Evolutionary conservation across 2,329 filamentous ascomycete genomes (phyloP).

Genomic region (Dactylellina parvicollis): DNA sequence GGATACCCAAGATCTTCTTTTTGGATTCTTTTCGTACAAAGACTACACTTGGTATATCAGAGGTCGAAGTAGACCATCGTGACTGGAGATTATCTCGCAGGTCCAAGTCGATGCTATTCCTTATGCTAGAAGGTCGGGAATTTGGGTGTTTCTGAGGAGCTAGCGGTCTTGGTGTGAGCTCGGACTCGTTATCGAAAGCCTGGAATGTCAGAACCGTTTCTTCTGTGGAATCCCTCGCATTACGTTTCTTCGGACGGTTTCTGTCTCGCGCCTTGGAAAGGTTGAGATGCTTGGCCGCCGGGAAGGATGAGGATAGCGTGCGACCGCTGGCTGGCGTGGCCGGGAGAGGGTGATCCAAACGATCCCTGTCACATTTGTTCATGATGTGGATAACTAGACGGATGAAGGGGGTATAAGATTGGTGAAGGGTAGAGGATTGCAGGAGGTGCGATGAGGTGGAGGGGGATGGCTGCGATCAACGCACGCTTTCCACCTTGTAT

Average conservation of each 20-base stretch:
- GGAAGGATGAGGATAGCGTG: constrained; percentile 1
- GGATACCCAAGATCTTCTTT: constrained; percentile 34
- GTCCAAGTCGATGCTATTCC: constrained; percentile 16
- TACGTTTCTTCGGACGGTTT: constrained; percentile 29
- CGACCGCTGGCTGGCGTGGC: constrained; percentile 19
- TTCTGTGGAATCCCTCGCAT: neutral
- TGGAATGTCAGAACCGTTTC: neutral
- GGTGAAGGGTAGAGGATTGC: neutral
- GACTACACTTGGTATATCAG: constrained; percentile 28
- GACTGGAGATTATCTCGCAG: constrained; percentile 28
- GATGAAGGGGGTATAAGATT: neutral
- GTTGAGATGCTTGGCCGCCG: constrained; percentile 8
- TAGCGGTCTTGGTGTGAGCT: constrained; percentile 27
- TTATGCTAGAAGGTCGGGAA: neutral
- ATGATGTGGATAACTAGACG: neutral
- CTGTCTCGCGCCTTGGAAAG: constrained; percentile 12
- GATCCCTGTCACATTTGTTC: constrained; percentile 1
- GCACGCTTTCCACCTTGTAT: too few relatives aligned
- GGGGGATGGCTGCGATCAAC: neutral
- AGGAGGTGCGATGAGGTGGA: neutral
- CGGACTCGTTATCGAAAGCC: neutral
- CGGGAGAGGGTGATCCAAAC: constrained; percentile 14
- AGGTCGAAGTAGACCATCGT: constrained; percentile 42
- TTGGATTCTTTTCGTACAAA: constrained; percentile 28
- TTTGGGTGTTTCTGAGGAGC: constrained; percentile 2